Conservation (phyloP, 371 early-diverging fungal species). For the Blakeslea trispora region DNA sequence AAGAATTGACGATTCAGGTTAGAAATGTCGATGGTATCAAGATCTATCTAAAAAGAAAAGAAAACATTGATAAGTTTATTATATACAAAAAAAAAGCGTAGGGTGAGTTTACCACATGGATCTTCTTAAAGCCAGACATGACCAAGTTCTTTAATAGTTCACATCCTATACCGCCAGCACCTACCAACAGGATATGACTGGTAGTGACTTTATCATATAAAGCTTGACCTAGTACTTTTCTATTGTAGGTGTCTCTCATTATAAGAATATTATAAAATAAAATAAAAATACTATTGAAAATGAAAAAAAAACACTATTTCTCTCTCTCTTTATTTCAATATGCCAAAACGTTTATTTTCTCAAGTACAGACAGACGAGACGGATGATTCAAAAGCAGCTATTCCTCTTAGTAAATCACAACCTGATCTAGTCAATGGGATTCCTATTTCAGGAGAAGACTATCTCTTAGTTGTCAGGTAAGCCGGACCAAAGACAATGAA, state of each 20-base stretch:
- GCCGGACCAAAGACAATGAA: no score
- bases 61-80: no score
- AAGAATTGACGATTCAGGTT: slow-evolving; percentile 99
- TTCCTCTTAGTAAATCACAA: slow-evolving; percentile 31
- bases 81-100: background rate
- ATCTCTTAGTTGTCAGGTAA: slow-evolving; percentile 49
- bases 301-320: no score
- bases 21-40: slow-evolving; percentile 98
- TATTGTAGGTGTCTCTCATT: slow-evolving; percentile 33
- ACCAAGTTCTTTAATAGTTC: slow-evolving; percentile 97
- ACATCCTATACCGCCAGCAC: slow-evolving; percentile 99
- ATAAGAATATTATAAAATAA: no score
- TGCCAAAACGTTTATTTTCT: slow-evolving; percentile 36
- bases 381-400: slow-evolving; percentile 21
- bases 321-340: background rate
- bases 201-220: slow-evolving; percentile 38
- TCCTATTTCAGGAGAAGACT: slow-evolving; percentile 51
- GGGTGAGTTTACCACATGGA: slow-evolving; percentile 66
- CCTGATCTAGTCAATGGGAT: slow-evolving; percentile 43
- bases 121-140: slow-evolving; percentile 83
- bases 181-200: slow-evolving; percentile 72
- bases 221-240: slow-evolving; percentile 38
- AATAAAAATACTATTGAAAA: no score
- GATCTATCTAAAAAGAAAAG: slow-evolving; percentile 88
- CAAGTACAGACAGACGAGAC: slow-evolving; percentile 22